Evolutionary conservation across 495 filamentous ascomycete species (phyloP).

Genomic region (Saxispiralis lemnorum): DNA sequence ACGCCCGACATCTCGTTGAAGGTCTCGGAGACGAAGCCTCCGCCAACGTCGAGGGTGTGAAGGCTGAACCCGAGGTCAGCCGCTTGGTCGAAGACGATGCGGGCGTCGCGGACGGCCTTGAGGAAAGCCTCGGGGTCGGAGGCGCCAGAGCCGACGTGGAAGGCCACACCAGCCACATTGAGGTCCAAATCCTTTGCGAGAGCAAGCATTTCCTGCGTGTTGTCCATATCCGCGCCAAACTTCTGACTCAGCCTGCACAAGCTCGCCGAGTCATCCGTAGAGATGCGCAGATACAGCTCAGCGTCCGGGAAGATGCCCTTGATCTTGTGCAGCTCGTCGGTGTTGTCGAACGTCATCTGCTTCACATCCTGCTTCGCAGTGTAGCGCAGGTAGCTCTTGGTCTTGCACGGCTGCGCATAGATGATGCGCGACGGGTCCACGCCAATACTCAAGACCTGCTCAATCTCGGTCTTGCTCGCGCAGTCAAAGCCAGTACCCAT

Average conservation of each 20-base stretch:
- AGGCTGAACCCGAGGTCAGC: slow-evolving; percentile 56
- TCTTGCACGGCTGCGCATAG: slow-evolving; percentile 98
- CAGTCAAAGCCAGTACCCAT: slow-evolving; percentile 95
- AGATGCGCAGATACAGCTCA: slow-evolving; percentile 80
- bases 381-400: slow-evolving; percentile 87
- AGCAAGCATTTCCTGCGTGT: slow-evolving; percentile 56
- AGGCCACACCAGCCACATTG: slow-evolving; percentile 89
- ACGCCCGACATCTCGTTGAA: slow-evolving; percentile 82
- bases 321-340: slow-evolving; percentile 95
- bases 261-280: slow-evolving; percentile 89
- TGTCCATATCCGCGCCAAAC: slow-evolving; percentile 79
- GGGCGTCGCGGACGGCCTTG: slow-evolving; percentile 78
- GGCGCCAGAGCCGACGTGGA: slow-evolving; percentile 92
- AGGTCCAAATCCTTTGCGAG: slow-evolving; percentile 77
- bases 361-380: slow-evolving; percentile 69
- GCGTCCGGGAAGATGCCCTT: slow-evolving; percentile 75
- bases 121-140: slow-evolving; percentile 75
- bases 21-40: slow-evolving; percentile 72
- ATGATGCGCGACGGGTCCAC: slow-evolving; percentile 87
- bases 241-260: slow-evolving; percentile 90
- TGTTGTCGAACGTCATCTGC: slow-evolving; percentile 98
- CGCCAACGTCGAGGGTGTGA: slow-evolving; percentile 83
- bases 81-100: slow-evolving; percentile 78
- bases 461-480: slow-evolving; percentile 91
- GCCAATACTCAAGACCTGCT: slow-evolving; percentile 67